Base-by-base conservation (phyloP, 495 filamentous ascomycete species). In the Penicillium manginii region DNA sequence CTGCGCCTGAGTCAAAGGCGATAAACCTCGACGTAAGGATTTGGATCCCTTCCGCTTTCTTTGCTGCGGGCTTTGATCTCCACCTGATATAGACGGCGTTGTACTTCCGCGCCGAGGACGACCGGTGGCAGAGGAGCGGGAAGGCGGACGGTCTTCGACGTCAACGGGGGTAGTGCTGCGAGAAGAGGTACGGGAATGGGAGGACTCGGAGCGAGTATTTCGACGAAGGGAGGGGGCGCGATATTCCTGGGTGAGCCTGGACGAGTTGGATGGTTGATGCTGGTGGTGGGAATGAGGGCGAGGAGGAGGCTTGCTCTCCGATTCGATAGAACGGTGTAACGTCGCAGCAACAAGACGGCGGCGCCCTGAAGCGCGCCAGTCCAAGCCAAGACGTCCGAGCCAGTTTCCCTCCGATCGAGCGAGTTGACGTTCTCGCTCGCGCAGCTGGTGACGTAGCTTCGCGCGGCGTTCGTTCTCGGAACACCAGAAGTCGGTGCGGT, bases 401-500 rank as follows among this genome's bases (percentile, higher is more conserved):
- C 91, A 94, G 22, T 88, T 84, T n/a, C 89, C 83, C 45, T 89
- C 80, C 54, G 85, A 73, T 61, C 81, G 82, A 7, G 88, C 88
- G 26, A 89, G 66, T 55, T 86, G 84, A 31, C 82, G 81, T 60
- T 91, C 84, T 5, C 82, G 82, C 56, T 84, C 81, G 50, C 83
- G 81, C 21, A 94, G 68, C 64, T 88, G 87, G 48, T 83, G 76
- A 43, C 91, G 83, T 37, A 97, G 75, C 47, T 88, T 70, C 5
- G 86, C 83, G 14, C 94, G 90, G 3, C 91, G 84, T 74, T 94
- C 92, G 64, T 98, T 98, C 73, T 98, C 96, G 58, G 86, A 87
- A 62, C 97, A 94, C 94, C 94, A 98, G 68, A 96, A 98, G 57
- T 97, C 92, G 26, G 87, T 83, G 33, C 96, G 83, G 72, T 93